Evolutionary conservation across 345 rosid genomes (phyloP).

Genomic region (Erysimum cheiranthoides): DNA sequence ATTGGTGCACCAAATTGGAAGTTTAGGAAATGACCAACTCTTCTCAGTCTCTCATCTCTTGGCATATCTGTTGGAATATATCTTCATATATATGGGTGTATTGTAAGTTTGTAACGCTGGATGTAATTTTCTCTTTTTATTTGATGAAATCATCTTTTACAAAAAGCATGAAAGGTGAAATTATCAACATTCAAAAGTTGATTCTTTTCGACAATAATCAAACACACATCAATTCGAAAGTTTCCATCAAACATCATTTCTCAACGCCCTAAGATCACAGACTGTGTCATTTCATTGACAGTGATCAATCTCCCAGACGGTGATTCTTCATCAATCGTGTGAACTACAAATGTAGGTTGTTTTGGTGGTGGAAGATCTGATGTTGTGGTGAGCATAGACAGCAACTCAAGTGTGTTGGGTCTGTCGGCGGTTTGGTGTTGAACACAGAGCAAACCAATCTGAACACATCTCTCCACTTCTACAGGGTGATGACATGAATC

Average conservation of each 20-base stretch:
- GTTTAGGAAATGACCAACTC: background rate
- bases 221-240: background rate
- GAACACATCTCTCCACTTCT: constrained; percentile 33
- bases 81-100: no score
- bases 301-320: background rate
- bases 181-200: background rate
- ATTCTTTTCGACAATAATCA: background rate
- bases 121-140: background rate
- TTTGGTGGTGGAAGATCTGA: constrained; percentile 31
- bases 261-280: background rate
- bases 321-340: background rate
- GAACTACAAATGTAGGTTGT: constrained; percentile 31
- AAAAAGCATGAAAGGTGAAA: background rate
- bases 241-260: background rate
- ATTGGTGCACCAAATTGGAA: background rate
- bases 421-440: constrained; percentile 37
- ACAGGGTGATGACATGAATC: background rate
- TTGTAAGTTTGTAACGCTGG: no score
- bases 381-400: constrained; percentile 31
- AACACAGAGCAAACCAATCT: constrained; percentile 36
- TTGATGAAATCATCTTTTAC: background rate
- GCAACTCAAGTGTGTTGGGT: constrained; percentile 27
- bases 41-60: no score
- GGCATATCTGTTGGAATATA: no score
- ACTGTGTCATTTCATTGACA: background rate